Evolutionary conservation across 768 basidiomycete genomes (phyloP), one percentile per base, ranked within the genome.

Genomic region (Gymnopilus junonius): DNA sequence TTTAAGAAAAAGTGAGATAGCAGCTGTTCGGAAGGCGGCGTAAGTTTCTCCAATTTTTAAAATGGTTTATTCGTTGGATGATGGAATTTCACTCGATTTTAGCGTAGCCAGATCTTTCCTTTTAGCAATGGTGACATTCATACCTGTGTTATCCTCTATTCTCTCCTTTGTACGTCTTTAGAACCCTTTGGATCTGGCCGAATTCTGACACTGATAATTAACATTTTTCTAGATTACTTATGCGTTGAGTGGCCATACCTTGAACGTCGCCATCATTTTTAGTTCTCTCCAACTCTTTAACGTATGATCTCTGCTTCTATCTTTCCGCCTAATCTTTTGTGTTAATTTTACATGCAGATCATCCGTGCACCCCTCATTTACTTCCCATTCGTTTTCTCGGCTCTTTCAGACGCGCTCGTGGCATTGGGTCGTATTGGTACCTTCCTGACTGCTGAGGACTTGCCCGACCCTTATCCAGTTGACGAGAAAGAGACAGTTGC

Each of bases 211-310:
- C 6, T 39, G 5, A 34, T 14, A 20, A n/a, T 37, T 37, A 37
- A 8, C 27, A 23, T 46, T 23, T 29, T 23, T 29, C 14, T 53
- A 90, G 84, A 85, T 91, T 65, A 87, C 88, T 0, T 91, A 90
- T 67, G 80, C 82, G 0, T 73, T 90, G 14, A 84, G 76, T 42
- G 86, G 85, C 1, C 85, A 89, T 61, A 69, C 75, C 6, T 78
- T 89, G 21, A 79, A 85, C 63, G 73, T 86, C 12, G 83, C 85
- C 1, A 76, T 80, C 59, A 84, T 89, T 51, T 89, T 89, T 71
- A 77, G 80, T 23, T 82, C 84, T 8, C 74, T 89, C 21, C 86
- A 88, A 65, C 74, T 86, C 29, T 87, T 88, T 76, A 87, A 87
- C 62, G 85, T 85, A 55, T 17, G 35, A 15, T 34, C 56, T 10